Evolutionary conservation across 176 grass and related monocot genomes (phyloP).

Genomic region (Oryza rufipogon): DNA sequence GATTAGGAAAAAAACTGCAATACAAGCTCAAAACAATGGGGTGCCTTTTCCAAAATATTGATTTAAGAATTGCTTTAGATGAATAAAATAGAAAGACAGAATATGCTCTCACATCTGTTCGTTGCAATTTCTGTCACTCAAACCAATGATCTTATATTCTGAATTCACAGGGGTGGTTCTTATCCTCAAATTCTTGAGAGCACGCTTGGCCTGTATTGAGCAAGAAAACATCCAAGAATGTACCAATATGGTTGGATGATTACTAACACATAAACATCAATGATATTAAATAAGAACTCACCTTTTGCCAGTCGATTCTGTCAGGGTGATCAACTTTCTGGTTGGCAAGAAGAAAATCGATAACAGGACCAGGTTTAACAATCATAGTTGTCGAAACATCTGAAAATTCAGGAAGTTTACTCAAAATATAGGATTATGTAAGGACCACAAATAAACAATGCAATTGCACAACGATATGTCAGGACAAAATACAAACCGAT

Average conservation of each 20-base stretch:
- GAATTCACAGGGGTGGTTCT: slow-evolving; percentile 56
- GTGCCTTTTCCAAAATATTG: not conserved
- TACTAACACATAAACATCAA: not conserved
- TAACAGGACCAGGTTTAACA: slow-evolving; percentile 78
- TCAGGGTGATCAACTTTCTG: slow-evolving; percentile 70
- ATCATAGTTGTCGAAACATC: slow-evolving; percentile 98
- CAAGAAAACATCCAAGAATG: slow-evolving; percentile 18
- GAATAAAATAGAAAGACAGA: not conserved
- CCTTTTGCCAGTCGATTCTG: slow-evolving; percentile 74
- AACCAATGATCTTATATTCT: slow-evolving; percentile 84
- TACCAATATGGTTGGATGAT: not conserved
- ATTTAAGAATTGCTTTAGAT: slow-evolving; percentile 6
- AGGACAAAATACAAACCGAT: slow-evolving; percentile 45
- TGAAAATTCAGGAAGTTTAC: slow-evolving; percentile 24
- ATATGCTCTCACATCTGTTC: slow-evolving; percentile 58
- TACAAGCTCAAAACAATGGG: slow-evolving; percentile 8
- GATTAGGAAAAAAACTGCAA: not conserved
- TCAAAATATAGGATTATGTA: slow-evolving; percentile 21
- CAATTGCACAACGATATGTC: not conserved
- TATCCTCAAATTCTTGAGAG: slow-evolving; percentile 71
- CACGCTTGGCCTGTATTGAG: slow-evolving; percentile 59
- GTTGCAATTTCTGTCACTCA: slow-evolving; percentile 72
- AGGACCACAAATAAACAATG: not conserved
- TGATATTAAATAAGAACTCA: slow-evolving; percentile 23
- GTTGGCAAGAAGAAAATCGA: slow-evolving; percentile 82